Conservation (phyloP, 306 rosid species). For the Malus sylvestris region DNA sequence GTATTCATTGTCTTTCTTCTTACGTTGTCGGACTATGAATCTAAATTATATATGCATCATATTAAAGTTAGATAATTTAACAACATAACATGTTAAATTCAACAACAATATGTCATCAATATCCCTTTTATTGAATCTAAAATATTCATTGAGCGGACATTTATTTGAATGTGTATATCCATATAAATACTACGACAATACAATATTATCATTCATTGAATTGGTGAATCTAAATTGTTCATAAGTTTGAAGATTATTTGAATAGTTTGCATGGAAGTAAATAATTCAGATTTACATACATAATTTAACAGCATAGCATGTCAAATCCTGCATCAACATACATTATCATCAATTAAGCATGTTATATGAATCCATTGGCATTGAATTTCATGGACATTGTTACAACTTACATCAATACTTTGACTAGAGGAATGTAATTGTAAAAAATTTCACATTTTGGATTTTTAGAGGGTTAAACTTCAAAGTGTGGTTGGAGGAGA, state of each 20-base stretch:
- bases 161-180: too few species aligned
- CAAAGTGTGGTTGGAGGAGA: neutral
- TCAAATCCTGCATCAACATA: neutral
- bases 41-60: neutral
- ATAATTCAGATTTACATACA: too few species aligned
- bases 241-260: neutral
- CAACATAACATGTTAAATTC: neutral
- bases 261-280: neutral
- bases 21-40: too few species aligned
- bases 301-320: neutral
- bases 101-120: neutral
- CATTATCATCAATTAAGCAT: neutral
- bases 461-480: neutral
- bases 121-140: neutral
- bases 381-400: neutral
- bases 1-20: too few species aligned
- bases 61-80: neutral
- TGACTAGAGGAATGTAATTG: neutral
- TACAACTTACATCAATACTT: neutral
- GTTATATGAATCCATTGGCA: neutral
- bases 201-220: neutral
- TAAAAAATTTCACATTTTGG: neutral
- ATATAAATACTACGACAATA: too few species aligned
- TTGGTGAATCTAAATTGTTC: neutral
- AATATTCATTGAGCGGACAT: neutral